Base-by-base conservation (phyloP, 1,139 yeast species). In the Groenewaldozyma auringiensis region DNA sequence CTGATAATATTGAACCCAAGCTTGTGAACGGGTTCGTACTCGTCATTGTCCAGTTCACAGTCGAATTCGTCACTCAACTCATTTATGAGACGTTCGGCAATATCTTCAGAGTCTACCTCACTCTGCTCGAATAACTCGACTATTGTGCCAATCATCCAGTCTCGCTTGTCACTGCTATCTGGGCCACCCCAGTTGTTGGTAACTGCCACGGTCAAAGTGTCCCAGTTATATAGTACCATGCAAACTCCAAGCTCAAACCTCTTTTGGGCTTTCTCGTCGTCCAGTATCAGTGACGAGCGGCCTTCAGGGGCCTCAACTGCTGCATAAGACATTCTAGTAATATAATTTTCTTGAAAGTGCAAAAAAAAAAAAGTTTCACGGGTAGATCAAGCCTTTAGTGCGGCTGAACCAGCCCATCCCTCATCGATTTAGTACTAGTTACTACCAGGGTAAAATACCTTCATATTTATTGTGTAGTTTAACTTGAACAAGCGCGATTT, bases 101-200 rank as follows among this genome's bases (percentile, higher is more conserved):
- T 76, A 52, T 83, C 76, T 45, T 79, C 82, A 4, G 83, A 71
- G 58, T 88, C 97, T 6, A 89, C 85, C 9, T 55, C 58, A 37
- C 50, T 49, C 29, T 49, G 35, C 42, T 74, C 76, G 60, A 89
- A 92, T 47, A 88, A 70, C 37, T 88, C 97, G 40, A 87, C 78
- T 2, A 89, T 77, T 17, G 85, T 71, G 3, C 88, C 95, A 2
- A 88, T 80, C 50, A 89, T 74, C 98, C 98, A 94, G 62, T 92
- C 98, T 59, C 99, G 75, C 65, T 92, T 92, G 41, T 86, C 97
- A 1, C 74, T 77, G 11, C 95, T 83, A 40, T 85, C 85, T 14
- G 95, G 79, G 1, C 98, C 99, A 49, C 98, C 99, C 98, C 98
- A 92, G 35, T 74, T 71, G 61, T 85, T 86, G n/a, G 79, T 94